Conservation (phyloP, 352 stramenopile species). For the Phytophthora cactorum region DNA sequence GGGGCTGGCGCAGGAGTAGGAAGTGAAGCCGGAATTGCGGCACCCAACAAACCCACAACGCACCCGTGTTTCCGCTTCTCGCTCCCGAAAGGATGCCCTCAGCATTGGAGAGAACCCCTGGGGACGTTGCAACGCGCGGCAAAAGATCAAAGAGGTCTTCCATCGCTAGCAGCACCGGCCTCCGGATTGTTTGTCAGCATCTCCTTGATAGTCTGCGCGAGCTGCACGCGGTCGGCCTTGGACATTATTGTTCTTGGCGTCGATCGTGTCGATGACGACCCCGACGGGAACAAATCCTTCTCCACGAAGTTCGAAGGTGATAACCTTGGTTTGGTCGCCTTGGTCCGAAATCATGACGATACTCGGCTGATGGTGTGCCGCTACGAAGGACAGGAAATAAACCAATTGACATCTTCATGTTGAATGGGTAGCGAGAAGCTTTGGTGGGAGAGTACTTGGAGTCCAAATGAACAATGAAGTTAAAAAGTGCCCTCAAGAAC, state of each 20-base stretch:
- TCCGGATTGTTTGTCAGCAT: slow-evolving; percentile 15
- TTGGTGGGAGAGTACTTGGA: slow-evolving; percentile 5
- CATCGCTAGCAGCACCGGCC: neutral
- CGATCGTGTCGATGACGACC: slow-evolving; percentile 13
- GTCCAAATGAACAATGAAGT: slow-evolving; percentile 31
- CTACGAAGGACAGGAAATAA: slow-evolving; percentile 16
- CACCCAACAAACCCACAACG: slow-evolving; percentile 6
- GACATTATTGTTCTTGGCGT: slow-evolving; percentile 27
- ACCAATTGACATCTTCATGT: slow-evolving; percentile 10
- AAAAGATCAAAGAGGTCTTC: slow-evolving; percentile 14
- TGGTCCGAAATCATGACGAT: neutral
- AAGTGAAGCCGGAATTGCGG: neutral
- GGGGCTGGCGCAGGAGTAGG: neutral
- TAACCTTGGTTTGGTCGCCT: slow-evolving; percentile 14
- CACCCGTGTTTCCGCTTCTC: slow-evolving; percentile 13
- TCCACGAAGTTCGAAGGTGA: neutral
- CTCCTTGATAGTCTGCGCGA: slow-evolving; percentile 22
- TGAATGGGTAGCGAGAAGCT: neutral
- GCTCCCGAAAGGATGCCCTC: slow-evolving; percentile 15
- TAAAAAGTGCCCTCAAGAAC: too few species aligned
- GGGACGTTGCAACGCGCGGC: slow-evolving; percentile 2
- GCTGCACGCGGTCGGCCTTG: slow-evolving; percentile 19
- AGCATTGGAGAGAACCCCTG: slow-evolving; percentile 6
- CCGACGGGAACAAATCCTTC: slow-evolving; percentile 1
- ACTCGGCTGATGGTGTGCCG: slow-evolving; percentile 13